Conservation (phyloP, 2,329 filamentous ascomycete genomes). For the Fusarium temperatum region DNA sequence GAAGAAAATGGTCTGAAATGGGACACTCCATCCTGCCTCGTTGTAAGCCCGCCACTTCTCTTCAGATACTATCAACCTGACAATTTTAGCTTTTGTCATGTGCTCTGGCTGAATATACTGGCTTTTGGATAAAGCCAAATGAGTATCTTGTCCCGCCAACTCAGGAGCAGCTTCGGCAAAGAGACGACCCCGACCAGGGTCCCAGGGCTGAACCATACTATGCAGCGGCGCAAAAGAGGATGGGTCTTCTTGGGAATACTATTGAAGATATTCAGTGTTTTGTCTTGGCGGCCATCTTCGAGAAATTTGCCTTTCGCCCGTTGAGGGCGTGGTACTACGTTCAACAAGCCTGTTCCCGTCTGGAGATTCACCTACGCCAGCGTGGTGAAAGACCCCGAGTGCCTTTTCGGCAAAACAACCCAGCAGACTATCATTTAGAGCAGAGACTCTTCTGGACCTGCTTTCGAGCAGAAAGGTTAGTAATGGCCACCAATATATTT, state of each 20-base stretch:
- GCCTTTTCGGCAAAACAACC: not conserved
- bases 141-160: not conserved
- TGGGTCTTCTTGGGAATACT: conserved; percentile 33
- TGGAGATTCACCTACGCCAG: conserved; percentile 6
- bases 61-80: not conserved
- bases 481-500: not conserved
- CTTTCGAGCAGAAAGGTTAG: conserved; percentile 35
- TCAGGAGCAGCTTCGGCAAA: not conserved
- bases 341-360: conserved; percentile 28
- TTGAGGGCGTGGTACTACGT: conserved; percentile 36
- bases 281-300: conserved; percentile 34
- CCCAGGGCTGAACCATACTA: conserved; percentile 32
- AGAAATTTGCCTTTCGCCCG: conserved; percentile 34
- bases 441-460: conserved; percentile 38
- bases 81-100: conserved; percentile 1
- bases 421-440: conserved; percentile 21
- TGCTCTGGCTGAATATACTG: conserved; percentile 3
- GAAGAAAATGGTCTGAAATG: conserved; percentile 31
- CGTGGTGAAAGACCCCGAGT: not conserved
- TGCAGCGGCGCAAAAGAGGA: conserved; percentile 32
- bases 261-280: conserved; percentile 41
- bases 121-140: not conserved
- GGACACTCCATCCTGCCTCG: conserved; percentile 34
- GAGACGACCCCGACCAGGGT: not conserved
- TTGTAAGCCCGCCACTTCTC: conserved; percentile 11